Evolutionary conservation across 2,329 filamentous ascomycete genomes (phyloP), one percentile per base, ranked within the genome.

Genomic region (Podosphaera xanthii): DNA sequence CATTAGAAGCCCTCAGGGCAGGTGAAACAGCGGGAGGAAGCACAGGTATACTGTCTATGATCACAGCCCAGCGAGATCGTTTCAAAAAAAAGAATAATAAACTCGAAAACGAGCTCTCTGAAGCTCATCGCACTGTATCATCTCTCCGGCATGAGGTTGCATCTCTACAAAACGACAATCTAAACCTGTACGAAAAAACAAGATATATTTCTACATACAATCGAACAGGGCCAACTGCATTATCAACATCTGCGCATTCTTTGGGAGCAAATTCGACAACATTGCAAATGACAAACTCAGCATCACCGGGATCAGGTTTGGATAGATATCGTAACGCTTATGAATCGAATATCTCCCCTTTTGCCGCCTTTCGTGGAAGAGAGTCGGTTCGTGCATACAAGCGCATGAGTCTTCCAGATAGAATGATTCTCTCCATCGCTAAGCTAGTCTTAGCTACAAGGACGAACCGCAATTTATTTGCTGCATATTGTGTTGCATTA

Each of bases 1-100:
- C 74, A 12, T 73, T 83, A 64, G 80, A 83, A 46, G 73, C 78
- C 5, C 72, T 84, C 33, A 77, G 80, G 62, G 67, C 67, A 38
- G 77, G 77, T 1, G 86, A 88, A 54, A 76, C 83, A 7, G 77
- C 84, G 59, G 86, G 85, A 38, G 77, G 86, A 59, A 87, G 87
- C 1, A 87, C 87, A 0, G 88, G 90, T 10, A 96, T 98, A 63
- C 75, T 98, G 33, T 94, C 92, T 40, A 98, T 98, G 94, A 86
- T 98, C 58, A 95, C 92, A 40, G 92, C 94, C 1, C 94, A 98
- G 72, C 84, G 92, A 62, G 92, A 98, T 72, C 87, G 92, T 58
- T 98, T 97, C 79, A 97, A 96, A 76, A 88, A 94, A 75, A 87
- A 90, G 68, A 97, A 95, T 64, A 75, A 82, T 0, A 86, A 98